Conservation (phyloP, 495 filamentous ascomycete genomes). For the Penicillium turbatum region DNA sequence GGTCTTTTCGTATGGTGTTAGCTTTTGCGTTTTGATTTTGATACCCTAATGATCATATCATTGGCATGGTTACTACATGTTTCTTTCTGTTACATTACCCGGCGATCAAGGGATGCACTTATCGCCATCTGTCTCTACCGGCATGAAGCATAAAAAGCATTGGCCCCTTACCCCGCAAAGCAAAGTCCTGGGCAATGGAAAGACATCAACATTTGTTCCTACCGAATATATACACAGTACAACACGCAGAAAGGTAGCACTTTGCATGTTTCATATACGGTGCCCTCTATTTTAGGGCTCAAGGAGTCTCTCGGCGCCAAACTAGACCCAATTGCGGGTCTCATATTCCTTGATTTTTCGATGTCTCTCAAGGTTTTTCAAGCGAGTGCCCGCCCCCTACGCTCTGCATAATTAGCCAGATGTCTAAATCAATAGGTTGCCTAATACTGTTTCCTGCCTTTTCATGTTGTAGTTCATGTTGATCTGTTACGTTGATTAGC, state of each 20-base stretch:
- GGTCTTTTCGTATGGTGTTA: neutral
- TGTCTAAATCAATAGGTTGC: neutral
- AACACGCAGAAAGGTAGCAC: neutral
- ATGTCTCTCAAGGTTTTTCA: neutral
- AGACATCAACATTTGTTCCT: too few relatives aligned
- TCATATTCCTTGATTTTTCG: neutral
- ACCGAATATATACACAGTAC: too few relatives aligned
- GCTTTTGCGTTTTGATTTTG: slow-evolving; percentile 2
- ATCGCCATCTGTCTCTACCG: neutral
- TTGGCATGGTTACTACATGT: neutral
- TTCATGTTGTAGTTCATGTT: neutral
- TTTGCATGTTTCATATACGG: neutral
- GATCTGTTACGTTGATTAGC: too few relatives aligned
- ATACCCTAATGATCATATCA: slow-evolving; percentile 8
- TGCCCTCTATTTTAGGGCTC: neutral
- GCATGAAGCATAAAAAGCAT: slow-evolving; percentile 1
- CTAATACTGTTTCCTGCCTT: neutral
- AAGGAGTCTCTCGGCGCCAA: neutral
- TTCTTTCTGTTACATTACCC: neutral
- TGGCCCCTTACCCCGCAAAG: slow-evolving; percentile 7
- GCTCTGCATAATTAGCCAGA: neutral
- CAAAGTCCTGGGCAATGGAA: neutral
- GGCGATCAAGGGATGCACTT: neutral
- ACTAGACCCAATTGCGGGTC: neutral
- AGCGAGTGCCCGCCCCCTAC: neutral